Base-by-base conservation (phyloP, 2,329 filamentous ascomycete species). In the Colletotrichum higginsianum region DNA sequence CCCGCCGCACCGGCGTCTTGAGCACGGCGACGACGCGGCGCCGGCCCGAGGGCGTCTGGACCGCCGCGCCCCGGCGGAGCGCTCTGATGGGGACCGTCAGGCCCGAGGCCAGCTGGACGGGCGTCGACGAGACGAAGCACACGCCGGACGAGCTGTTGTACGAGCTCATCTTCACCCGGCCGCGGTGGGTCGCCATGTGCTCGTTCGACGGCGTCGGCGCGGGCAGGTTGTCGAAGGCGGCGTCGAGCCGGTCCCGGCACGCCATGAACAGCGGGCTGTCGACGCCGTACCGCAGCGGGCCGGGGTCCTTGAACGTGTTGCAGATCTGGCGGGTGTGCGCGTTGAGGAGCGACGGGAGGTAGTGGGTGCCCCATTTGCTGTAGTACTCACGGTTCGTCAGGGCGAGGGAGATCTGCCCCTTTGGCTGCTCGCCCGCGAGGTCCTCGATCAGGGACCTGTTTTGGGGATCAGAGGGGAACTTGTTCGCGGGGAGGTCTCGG, bases 261-360 rank as follows among this genome's bases (percentile, higher is more conserved):
- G 78, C 74, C 16, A 79, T 77, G 76, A 92, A 91, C 3, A 91
- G 80, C 0, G 85, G 82, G 62, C 86, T 89, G 1, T 83, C 77
- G 0, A 75, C 75, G 18, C 88, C 85, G 74, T 91, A 91, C 73
- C 84, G 82, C 8, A 88, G 82, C 4, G 89, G 87, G 0, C 89
- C 89, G 0, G 86, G 81, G 71, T 91, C 90, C 75, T 90, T 90
- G 84, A 91, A 91, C 0, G 86, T 87, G 76, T 90, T 90, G 81
- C 89, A 90, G 12, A 87, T 79, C 77, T 91, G 90, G 30, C 85
- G 83, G 1, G 83, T 81, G 74, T 92, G 88, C 0, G 89, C 89
- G 71, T 86, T 84, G 35, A 87, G 85, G 2, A 91, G 81, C 8
- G 87, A 88, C 0, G 86, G 86, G 7, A 91, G 83, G 76, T 88